These are phyloP conservation scores for Auriscalpium vulgare DNA, from an alignment of 768 basidiomycete species.

Conservation along the genomic window DNA sequence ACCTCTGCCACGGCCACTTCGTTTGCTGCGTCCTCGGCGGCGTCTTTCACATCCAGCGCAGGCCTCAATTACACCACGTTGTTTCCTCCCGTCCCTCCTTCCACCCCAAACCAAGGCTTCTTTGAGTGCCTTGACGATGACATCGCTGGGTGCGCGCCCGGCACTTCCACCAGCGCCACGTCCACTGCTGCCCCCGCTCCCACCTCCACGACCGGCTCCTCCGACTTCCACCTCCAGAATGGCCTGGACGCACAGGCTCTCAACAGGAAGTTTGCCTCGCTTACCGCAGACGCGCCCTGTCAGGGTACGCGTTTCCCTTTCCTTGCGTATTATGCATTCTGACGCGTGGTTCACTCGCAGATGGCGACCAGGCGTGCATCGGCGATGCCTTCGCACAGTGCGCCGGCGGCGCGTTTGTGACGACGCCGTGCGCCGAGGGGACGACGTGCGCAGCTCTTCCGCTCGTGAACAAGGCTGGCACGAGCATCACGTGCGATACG, in stretches of 20 bases:
- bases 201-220: not conserved
- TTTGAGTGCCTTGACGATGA: too few relatives aligned
- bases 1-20: too few relatives aligned
- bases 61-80: too few relatives aligned
- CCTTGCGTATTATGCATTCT: not conserved
- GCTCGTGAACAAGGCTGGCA: constrained; percentile 32
- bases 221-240: constrained; percentile 22
- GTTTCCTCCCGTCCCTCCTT: too few relatives aligned
- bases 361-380: constrained; percentile 30
- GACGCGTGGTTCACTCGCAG: constrained; percentile 10
- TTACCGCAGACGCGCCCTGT: constrained; percentile 24
- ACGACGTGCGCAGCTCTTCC: constrained; percentile 32
- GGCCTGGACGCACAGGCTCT: constrained; percentile 30
- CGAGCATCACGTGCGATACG: constrained; percentile 28
- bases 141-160: too few relatives aligned
- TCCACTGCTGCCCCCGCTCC: not conserved
- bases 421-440: constrained; percentile 25
- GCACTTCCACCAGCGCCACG: not conserved
- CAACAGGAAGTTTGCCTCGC: constrained; percentile 26
- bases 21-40: too few relatives aligned
- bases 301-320: constrained; percentile 17
- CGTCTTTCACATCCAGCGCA: too few relatives aligned
- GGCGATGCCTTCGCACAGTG: constrained; percentile 33
- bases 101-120: too few relatives aligned
- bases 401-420: constrained; percentile 24